phyloP scores from a whole-genome alignment of 495 filamentous ascomycete genomes.

The Penicillium canescens region DNA sequence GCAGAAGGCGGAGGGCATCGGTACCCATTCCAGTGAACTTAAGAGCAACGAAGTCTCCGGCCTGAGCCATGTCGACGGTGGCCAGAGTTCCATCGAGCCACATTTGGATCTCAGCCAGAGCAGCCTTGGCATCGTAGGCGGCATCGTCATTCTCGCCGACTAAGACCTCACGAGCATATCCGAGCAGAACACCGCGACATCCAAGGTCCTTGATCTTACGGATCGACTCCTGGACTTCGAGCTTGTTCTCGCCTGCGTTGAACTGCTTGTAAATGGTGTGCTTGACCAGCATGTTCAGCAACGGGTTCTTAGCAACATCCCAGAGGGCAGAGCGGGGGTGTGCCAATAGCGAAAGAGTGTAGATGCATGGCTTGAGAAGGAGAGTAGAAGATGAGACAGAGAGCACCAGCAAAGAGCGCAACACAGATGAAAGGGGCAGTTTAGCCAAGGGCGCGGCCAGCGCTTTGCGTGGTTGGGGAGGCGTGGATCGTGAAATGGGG shows the following conservation, averaged over 20 bases:
- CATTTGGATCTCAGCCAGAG: slow-evolving; percentile 59
- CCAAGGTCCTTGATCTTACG: slow-evolving; percentile 44
- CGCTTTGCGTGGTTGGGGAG: slow-evolving; percentile 21
- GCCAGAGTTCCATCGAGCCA: slow-evolving; percentile 77
- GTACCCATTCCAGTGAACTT: slow-evolving; percentile 93
- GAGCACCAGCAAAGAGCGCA: slow-evolving; percentile 78
- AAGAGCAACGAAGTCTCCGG: slow-evolving; percentile 82
- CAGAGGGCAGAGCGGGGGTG: slow-evolving; percentile 58
- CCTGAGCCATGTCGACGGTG: slow-evolving; percentile 70
- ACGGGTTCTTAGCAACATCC: slow-evolving; percentile 47
- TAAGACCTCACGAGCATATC: slow-evolving; percentile 49
- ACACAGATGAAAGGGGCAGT: slow-evolving; percentile 69
- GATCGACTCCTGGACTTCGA: slow-evolving; percentile 46
- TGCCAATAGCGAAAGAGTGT: slow-evolving; percentile 67
- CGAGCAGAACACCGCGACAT: slow-evolving; percentile 48
- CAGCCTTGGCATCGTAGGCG: slow-evolving; percentile 34
- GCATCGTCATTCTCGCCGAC: slow-evolving; percentile 38
- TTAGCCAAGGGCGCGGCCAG: slow-evolving; percentile 60
- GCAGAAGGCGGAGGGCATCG: slow-evolving; percentile 67
- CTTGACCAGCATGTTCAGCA: slow-evolving; percentile 46
- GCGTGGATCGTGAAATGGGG: slow-evolving; percentile 11
- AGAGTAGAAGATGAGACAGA: slow-evolving; percentile 76
- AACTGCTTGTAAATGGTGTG: slow-evolving; percentile 53
- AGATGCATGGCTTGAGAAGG: slow-evolving; percentile 70
- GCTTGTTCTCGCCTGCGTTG: slow-evolving; percentile 50